Base-by-base conservation (phyloP, 306 rosid species). In the Pueraria montana region DNA sequence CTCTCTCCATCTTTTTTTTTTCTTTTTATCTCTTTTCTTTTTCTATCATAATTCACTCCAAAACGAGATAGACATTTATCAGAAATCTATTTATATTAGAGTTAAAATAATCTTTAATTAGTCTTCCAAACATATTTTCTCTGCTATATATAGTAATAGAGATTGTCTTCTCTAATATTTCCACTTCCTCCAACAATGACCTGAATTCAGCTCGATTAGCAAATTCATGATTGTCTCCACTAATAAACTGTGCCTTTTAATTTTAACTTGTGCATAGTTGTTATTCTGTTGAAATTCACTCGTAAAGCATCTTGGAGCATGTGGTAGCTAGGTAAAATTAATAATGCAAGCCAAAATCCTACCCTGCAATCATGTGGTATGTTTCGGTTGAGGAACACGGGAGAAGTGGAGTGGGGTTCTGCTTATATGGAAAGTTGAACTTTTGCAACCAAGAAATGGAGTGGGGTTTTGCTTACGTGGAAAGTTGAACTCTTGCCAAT, bases 381-480 rank as follows among this genome's bases (percentile, higher is more conserved):
- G 56, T 77, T 49, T 72, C 40, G 12, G 36, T n/a, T 79, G 84
- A 42, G 84, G 82, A 74, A 71, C 76, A 70, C 46, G 53, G 46
- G 56, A 80, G 30, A 40, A 72, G 48, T 11, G 21, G 21, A 32
- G 89, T 80, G 85, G 87, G 87, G 74, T 70, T 87, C 3, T 88
- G 87, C 85, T 49, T 66, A 74, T 73, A 49, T 71, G 90, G 71
- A 86, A 88, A 80, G 90, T 45, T 55, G 86, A 77, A 77, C 66
- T 63, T 48, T 49, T 81, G 50, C 79, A 42, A 56, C 45, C 20
- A 30, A 24, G 62, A 49, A 64, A 24, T 55, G 62, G 18, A 20
- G 89, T 84, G 87, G 87, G 85, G 74, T 81, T 80, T 1, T 83
- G 82, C 89, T 76, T 79, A 68, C 74, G 63, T 68, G 90, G 75